Base-by-base conservation (phyloP, 2,329 filamentous ascomycete species). In the Chaetomium strumarium region DNA sequence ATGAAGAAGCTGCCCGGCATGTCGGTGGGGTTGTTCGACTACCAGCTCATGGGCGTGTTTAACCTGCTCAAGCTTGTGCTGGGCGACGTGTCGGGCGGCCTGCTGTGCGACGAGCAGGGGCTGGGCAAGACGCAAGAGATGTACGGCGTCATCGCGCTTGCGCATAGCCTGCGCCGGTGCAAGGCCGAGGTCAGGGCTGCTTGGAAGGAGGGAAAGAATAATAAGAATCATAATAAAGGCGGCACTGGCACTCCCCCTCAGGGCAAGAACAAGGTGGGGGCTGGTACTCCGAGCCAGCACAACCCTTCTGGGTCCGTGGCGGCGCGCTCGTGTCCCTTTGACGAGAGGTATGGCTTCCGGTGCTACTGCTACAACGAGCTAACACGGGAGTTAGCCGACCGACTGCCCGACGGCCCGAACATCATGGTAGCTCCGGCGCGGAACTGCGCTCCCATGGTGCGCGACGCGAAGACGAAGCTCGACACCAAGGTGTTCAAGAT, bases 111-210 rank as follows among this genome's bases (percentile, higher is more conserved):
- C 34, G 60, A 61, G 38, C 56, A 61, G 36, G 60, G 60, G 10
- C 48, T 62, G 45, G 60, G 60, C 34, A 62, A 62, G 51, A 62
- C 58, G 20, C 54, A 57, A 40, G 58, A 62, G 42, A 60, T 61
- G 57, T 58, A 58, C 34, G 60, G 59, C 11, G 3, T 58, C 2
- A 33, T 61, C n/a, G 56, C 54, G 17, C 34, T 60, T 7, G 55
- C 53, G 16, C 19, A 53, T 14, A 47, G 38, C 20, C 49, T 62
- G 17, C 48, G 58, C n/a, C 36, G 40, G 39, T 51, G 39, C 31
- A 56, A 49, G 44, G 42, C 47, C 9, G 60, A 62, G 29, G 60
- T 60, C 9, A n/a, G 38, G 20, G 50, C 46, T 2, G 53, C 33
- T 20, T 55, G 33, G 14, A 34, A 14, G 33, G 33, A 10, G 33